A percentile compares a stretch with the other conserved stretches of the same genome.
Conservation (phyloP, 2,329 filamentous ascomycete genomes). For the Penicillium sp. region DNA sequence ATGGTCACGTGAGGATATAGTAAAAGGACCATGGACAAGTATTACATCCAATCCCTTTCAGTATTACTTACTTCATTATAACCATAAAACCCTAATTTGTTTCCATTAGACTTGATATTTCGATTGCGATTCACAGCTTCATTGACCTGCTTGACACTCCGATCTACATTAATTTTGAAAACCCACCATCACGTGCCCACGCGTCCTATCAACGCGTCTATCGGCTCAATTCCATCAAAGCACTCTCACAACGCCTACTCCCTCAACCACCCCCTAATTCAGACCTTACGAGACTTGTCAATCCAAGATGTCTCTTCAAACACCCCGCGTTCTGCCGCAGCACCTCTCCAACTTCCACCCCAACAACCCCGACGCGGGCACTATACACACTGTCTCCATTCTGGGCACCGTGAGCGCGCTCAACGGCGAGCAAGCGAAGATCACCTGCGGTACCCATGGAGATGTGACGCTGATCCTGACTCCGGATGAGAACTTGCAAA, state of each 20-base stretch:
- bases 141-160: neutral
- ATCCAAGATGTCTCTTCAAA: constrained; percentile 66
- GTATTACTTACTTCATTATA: neutral
- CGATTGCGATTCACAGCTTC: neutral
- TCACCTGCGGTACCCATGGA: constrained; percentile 71
- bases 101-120: no score
- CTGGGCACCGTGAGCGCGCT: constrained; percentile 83
- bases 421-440: constrained; percentile 73
- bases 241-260: neutral
- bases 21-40: neutral
- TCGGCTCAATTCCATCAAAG: constrained; percentile 1
- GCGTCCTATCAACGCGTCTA: constrained; percentile 20
- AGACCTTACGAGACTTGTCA: neutral
- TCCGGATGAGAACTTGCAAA: constrained; percentile 50
- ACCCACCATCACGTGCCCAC: constrained; percentile 30
- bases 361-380: constrained; percentile 36
- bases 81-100: neutral
- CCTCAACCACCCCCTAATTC: neutral
- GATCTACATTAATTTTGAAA: constrained; percentile 33
- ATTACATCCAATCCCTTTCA: neutral
- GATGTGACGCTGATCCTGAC: constrained; percentile 73
- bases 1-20: constrained; percentile 48
- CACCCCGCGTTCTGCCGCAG: constrained; percentile 78
- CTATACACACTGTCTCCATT: constrained; percentile 72
- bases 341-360: constrained; percentile 76